Conservation (phyloP, 1,284 basidiomycete genomes). For the Fistulinella cinereoalba region DNA sequence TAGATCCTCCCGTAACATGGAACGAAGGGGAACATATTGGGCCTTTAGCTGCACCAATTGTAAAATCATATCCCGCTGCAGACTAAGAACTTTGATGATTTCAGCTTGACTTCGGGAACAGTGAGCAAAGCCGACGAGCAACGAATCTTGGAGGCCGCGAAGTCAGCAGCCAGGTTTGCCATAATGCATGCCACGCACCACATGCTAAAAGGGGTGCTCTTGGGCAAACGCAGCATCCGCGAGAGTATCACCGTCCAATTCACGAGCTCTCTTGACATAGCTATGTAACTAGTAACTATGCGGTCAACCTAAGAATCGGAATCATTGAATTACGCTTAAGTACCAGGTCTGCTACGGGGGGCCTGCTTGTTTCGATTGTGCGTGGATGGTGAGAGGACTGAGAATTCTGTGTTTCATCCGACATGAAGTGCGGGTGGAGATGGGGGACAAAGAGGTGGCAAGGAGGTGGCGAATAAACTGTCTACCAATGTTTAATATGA, state of each 20-base stretch:
- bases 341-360: too few relatives aligned
- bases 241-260: neutral
- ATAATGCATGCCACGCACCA: neutral
- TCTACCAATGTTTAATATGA: too few relatives aligned
- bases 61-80: neutral
- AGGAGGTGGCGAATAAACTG: too few relatives aligned
- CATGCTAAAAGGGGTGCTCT: neutral
- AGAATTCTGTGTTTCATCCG: too few relatives aligned
- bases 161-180: neutral
- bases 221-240: neutral
- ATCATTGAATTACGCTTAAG: too few relatives aligned
- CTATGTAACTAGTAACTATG: too few relatives aligned
- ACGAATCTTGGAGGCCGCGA: neutral
- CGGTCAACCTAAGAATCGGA: too few relatives aligned
- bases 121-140: conserved; percentile 1
- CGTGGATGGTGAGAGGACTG: too few relatives aligned
- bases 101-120: neutral
- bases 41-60: neutral
- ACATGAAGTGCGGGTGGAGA: too few relatives aligned
- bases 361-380: too few relatives aligned
- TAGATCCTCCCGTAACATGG: neutral
- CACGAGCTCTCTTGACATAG: neutral
- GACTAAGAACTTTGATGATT: neutral
- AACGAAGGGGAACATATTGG: neutral
- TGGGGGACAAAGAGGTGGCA: too few relatives aligned